Evolutionary conservation across 257 asterid species (phyloP).

Genomic region (Striga asiatica): DNA sequence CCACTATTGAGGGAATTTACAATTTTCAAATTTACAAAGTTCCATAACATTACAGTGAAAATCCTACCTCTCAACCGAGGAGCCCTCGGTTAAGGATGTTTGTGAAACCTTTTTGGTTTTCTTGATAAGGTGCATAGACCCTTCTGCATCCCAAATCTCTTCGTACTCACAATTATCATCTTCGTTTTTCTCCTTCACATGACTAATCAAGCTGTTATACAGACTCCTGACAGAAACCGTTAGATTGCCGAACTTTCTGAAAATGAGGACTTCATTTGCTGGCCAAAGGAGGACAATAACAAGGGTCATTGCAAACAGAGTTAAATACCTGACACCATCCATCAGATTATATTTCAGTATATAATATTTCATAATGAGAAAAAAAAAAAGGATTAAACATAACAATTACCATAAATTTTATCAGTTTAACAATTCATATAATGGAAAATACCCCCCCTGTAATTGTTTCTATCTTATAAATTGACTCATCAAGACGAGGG

Average conservation of each 20-base stretch:
- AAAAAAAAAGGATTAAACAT: not conserved
- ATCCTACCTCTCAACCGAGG: slow-evolving; percentile 51
- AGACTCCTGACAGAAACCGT: slow-evolving; percentile 26
- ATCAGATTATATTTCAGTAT: slow-evolving; percentile 16
- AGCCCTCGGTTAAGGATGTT: slow-evolving; percentile 23
- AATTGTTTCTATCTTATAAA: too few relatives aligned
- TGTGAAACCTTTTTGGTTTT: slow-evolving; percentile 41
- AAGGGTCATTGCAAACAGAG: slow-evolving; percentile 58
- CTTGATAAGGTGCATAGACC: slow-evolving; percentile 89
- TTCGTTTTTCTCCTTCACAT: slow-evolving; percentile 61
- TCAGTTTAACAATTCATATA: not conserved
- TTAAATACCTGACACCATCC: slow-evolving; percentile 54
- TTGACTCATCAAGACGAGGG: not conserved
- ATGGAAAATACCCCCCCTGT: too few relatives aligned
- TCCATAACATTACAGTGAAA: not conserved
- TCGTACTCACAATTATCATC: slow-evolving; percentile 82
- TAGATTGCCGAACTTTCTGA: slow-evolving; percentile 27
- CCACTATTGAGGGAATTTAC: too few relatives aligned
- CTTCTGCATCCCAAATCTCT: slow-evolving; percentile 95
- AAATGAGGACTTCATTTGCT: slow-evolving; percentile 40
- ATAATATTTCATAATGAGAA: not conserved
- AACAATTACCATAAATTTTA: not conserved
- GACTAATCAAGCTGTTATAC: slow-evolving; percentile 30
- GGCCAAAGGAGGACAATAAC: slow-evolving; percentile 56
- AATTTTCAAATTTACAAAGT: not conserved